Evolutionary conservation across 768 basidiomycete species (phyloP), one percentile per base, ranked within the genome.

Genomic region (Mycena olivaceomarginata): DNA sequence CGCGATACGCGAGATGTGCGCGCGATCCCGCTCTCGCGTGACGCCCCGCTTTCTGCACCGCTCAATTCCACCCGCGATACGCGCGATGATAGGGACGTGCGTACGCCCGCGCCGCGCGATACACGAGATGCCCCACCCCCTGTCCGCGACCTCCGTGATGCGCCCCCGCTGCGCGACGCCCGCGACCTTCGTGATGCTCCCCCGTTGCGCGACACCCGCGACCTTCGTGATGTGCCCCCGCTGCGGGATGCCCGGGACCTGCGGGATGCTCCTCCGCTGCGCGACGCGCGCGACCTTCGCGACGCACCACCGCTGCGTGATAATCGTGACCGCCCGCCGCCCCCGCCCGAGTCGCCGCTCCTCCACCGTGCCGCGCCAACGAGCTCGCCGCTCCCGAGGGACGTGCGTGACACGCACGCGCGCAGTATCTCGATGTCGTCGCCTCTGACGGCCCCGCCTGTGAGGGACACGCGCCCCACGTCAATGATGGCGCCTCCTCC

Each of bases 1-100:
- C 76, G 76, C 2, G 76, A 77, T 40, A 20, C 31, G n/a, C 76
- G 76, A 1, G 76, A 76, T n/a, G 25, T 71, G 18, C 75, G 75
- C 15, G 53, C 53, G 6, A 64, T 53, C 0, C 60, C 73, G 37
- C 39, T 66, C 9, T 67, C 65, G n/a, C 70, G 59, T 16, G 70
- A 62, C 31, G 18, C 41, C 2, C 72, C 72, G 16, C 72, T 73
- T 59, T 67, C 73, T 46, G 45, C 67, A 7, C 74, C 60, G 20
- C 46, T 45, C 4, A 53, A 67, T 45, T 59, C 72, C 12, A 39
- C 22, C 1, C 59, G 73, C 12, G 74, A 68, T 10, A 16, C 62
- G 40, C 74, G 67, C 48, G 74, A 75, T 51, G 11, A 4, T 1
- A 46, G 75, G 15, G 75, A 76, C 20, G 57, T 76, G 57, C 75